Conservation (phyloP, 495 filamentous ascomycete genomes). For the Aspergillus baeticus region DNA sequence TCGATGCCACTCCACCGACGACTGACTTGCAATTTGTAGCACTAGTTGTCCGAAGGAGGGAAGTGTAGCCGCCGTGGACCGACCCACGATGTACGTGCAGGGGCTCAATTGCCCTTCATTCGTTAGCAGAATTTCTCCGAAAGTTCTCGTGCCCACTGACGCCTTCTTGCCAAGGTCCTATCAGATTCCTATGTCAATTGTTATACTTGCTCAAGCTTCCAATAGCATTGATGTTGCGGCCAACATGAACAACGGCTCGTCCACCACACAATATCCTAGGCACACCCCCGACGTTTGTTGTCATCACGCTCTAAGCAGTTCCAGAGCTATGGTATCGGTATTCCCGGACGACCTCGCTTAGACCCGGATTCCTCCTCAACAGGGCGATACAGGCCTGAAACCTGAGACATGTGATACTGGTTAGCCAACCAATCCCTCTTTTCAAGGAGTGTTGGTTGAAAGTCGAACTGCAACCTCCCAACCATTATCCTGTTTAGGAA, state of each 20-base stretch:
- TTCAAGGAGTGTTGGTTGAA: neutral
- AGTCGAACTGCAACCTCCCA: neutral
- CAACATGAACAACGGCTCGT: neutral
- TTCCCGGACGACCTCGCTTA: no score
- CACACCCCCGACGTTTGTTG: no score
- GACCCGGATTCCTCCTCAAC: no score
- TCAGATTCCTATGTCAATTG: neutral
- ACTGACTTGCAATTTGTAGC: neutral
- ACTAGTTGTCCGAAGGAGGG: neutral
- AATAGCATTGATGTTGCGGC: neutral
- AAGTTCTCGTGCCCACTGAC: neutral
- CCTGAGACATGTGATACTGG: neutral
- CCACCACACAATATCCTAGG: neutral
- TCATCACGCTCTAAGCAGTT: no score
- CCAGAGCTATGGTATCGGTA: no score
- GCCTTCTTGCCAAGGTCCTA: neutral
- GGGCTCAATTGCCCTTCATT: neutral
- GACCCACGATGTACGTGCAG: neutral
- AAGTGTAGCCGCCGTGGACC: neutral
- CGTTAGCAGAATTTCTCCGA: neutral
- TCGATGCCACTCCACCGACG: no score
- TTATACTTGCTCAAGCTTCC: neutral
- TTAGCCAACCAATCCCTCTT: neutral
- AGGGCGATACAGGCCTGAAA: neutral
- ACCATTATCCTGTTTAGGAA: neutral